phyloP scores from a whole-genome alignment of 1,139 yeast genomes.

The Geotrichum aggregatum region DNA sequence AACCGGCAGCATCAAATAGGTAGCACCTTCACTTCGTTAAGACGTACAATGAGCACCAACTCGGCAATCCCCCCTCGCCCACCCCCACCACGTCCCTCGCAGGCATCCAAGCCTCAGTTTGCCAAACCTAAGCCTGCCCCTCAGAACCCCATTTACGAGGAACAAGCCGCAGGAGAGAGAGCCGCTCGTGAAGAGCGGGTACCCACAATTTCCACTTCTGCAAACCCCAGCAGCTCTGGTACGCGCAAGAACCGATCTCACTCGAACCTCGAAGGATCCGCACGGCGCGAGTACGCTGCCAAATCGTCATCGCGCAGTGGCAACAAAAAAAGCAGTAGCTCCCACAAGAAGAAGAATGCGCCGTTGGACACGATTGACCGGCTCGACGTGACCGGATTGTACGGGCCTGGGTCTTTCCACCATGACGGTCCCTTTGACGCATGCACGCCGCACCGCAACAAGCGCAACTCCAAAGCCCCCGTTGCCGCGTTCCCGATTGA shows the following conservation, averaged over 20 bases:
- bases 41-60: neutral
- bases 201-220: neutral
- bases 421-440: slow-evolving; percentile 99
- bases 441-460: slow-evolving; percentile 93
- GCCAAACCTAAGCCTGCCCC: neutral
- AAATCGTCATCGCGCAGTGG: too few species aligned
- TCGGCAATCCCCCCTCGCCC: neutral
- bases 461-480: slow-evolving; percentile 70
- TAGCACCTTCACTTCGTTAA: too few species aligned
- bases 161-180: too few species aligned
- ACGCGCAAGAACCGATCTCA: neutral
- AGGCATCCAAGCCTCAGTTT: neutral
- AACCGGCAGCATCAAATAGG: neutral
- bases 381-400: slow-evolving; percentile 90
- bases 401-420: slow-evolving; percentile 83
- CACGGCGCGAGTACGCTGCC: neutral
- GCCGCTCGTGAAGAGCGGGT: neutral
- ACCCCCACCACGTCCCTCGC: slow-evolving; percentile 5
- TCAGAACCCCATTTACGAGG: too few species aligned
- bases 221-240: neutral
- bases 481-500: slow-evolving; percentile 92
- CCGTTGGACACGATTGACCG: slow-evolving; percentile 85
- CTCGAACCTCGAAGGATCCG: neutral
- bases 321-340: too few species aligned
- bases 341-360: neutral